These are phyloP conservation scores for Moricandia moricandioides DNA, from an alignment of 345 rosid species.

Conservation along the genomic window DNA sequence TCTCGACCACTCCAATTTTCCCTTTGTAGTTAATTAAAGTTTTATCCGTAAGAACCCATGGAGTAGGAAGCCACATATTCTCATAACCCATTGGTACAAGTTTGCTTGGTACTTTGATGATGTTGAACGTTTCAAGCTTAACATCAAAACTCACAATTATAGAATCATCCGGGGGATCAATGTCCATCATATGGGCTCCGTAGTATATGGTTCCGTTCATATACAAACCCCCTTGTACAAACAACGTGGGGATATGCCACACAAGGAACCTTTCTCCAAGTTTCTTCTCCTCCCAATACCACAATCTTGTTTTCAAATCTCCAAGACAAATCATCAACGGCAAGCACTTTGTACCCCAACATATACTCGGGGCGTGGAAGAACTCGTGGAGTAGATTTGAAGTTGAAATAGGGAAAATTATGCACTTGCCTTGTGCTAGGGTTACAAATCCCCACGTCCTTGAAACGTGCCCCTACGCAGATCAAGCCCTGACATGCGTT, in stretches of 20 bases:
- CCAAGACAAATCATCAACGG: background rate
- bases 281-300: background rate
- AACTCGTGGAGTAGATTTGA: background rate
- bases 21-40: background rate
- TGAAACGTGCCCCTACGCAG: background rate
- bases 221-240: background rate
- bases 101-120: conserved; percentile 1
- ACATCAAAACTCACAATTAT: background rate
- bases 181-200: background rate
- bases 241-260: background rate
- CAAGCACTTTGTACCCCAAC: conserved; percentile 6
- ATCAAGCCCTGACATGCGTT: background rate
- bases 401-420: background rate
- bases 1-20: conserved; percentile 17
- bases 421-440: background rate
- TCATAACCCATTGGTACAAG: background rate
- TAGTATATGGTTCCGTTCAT: conserved; percentile 1
- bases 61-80: background rate
- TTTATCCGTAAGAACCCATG: background rate
- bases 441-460: background rate
- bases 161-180: background rate
- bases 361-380: background rate
- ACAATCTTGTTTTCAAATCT: background rate
- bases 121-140: too few relatives aligned
- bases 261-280: conserved; percentile 5